Base-by-base conservation (phyloP, 495 filamentous ascomycete species). In the Xylaria castorea region DNA sequence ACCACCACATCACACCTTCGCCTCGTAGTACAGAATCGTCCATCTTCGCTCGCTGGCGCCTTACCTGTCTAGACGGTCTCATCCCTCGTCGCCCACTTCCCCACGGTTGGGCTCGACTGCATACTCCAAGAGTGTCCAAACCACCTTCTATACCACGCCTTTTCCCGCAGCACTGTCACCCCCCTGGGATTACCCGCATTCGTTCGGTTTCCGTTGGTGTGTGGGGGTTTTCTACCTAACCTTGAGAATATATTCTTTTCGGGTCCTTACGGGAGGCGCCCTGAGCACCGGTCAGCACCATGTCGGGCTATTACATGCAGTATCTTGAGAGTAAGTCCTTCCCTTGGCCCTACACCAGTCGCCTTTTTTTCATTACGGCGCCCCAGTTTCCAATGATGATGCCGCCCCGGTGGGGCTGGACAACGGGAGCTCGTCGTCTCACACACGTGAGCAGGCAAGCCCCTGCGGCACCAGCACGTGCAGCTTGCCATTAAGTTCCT, bases 241-340 rank as follows among this genome's bases (percentile, higher is more conserved):
- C 72, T 73, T 71, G 66, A 70, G 57, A 73, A 12, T 36, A 75
- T 69, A 66, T 72, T 72, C 53, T 65, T 73, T 71, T 67, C 46
- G 66, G 70, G 51, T 46, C 66, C 55, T 66, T 66, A 71, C 68
- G 34, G 34, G 32, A 55, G 60, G n/a, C 61, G 60, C 72, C 57
- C 67, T 60, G 53, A 71, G 42, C 64, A 72, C 57, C 72, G 44
- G 71, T 78, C 75, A 78, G 75, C 80, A 87, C 77, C 79, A 88
- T 88, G 87, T 82, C 81, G 74, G 87, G 87, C 79, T 89, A 88
- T 79, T 89, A 89, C 81, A 89, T 89, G 84, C 86, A 88, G 81
- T 89, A 89, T 81, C 81, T 89, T 71, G 86, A 88, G 80, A 87
- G 87, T 89, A 87, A 86, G 87, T 89, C 72, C 68, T 81, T 68